Evolutionary conservation across 768 basidiomycete species (phyloP).

Genomic region (Leccinum truebloodii): DNA sequence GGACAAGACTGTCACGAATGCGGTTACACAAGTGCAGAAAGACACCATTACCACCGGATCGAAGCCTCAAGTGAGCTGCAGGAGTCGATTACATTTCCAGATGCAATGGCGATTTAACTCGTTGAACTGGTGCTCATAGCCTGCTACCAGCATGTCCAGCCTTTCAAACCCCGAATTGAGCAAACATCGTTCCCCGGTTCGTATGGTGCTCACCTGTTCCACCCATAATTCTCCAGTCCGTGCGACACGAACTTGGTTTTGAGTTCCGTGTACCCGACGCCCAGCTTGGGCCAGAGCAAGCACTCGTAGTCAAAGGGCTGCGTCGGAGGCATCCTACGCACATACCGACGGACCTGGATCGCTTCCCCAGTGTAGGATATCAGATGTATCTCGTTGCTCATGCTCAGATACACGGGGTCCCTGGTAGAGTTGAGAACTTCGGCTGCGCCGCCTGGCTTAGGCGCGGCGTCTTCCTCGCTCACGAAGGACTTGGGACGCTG

Average conservation of each 20-base stretch:
- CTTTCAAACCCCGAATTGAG: slow-evolving; percentile 38
- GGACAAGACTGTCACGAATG: slow-evolving; percentile 8
- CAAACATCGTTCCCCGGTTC: background rate
- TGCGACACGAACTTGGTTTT: slow-evolving; percentile 73
- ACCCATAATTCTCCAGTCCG: slow-evolving; percentile 80
- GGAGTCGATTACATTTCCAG: background rate
- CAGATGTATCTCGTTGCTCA: slow-evolving; percentile 93
- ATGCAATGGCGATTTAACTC: slow-evolving; percentile 29
- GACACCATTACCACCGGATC: slow-evolving; percentile 16
- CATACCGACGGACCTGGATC: slow-evolving; percentile 86
- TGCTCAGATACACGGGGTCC: slow-evolving; percentile 86
- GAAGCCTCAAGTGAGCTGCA: slow-evolving; percentile 2
- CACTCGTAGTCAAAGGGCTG: slow-evolving; percentile 79
- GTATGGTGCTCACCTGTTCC: slow-evolving; percentile 65
- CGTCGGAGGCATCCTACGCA: slow-evolving; percentile 66
- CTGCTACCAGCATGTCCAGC: slow-evolving; percentile 82
- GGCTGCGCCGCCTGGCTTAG: slow-evolving; percentile 63
- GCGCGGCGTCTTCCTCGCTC: slow-evolving; percentile 51
- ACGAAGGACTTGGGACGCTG: slow-evolving; percentile 59
- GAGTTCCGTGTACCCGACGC: slow-evolving; percentile 83
- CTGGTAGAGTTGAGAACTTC: slow-evolving; percentile 59
- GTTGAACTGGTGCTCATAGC: slow-evolving; percentile 77
- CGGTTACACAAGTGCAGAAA: slow-evolving; percentile 8
- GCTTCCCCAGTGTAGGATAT: slow-evolving; percentile 90
- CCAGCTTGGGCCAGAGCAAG: slow-evolving; percentile 91